A percentile compares a stretch with the other conserved stretches of the same genome.
These are phyloP conservation scores for Dictyostelium discoideum DNA, from an alignment of 78 protist species.

Conservation along the genomic window dicty_2.7 NC_007091.3:638501-639000, in stretches of 20 bases:
- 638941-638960: constrained; percentile 21
- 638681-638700: constrained; percentile 68
- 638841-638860: constrained; percentile 64
- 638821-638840: constrained; percentile 40
- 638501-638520: no score
- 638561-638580: background rate
- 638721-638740: constrained; percentile 74
- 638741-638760: constrained; percentile 63
- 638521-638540: no score
- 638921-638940: constrained; percentile 70
- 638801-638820: constrained; percentile 83
- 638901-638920: constrained; percentile 72
- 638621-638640: background rate
- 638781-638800: constrained; percentile 83
- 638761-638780: constrained; percentile 85
- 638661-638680: constrained; percentile 9
- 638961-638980: constrained; percentile 29
- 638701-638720: constrained; percentile 36
- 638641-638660: background rate
- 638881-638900: constrained; percentile 21
- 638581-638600: background rate
- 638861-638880: constrained; percentile 63
- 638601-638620: no score
- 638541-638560: background rate
- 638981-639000: background rate